These are phyloP conservation scores for Candida maesae DNA, from an alignment of 805 yeast species.

Conservation along the genomic window DNA sequence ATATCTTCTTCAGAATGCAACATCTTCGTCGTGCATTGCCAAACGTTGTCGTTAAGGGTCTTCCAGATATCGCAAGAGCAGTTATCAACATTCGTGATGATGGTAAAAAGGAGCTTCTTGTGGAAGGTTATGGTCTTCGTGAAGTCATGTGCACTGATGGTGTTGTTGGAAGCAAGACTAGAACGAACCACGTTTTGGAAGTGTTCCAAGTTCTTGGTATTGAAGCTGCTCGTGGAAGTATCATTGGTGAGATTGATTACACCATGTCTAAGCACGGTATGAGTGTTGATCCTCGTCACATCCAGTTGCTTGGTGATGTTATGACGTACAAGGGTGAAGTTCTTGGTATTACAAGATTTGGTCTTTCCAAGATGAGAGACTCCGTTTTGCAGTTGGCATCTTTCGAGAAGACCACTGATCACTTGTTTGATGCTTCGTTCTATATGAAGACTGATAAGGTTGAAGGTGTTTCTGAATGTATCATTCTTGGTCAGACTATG, in stretches of 20 bases:
- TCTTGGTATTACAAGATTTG: slow-evolving; percentile 96
- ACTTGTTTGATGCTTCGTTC: slow-evolving; percentile 95
- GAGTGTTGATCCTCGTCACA: slow-evolving; percentile 99
- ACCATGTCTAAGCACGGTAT: slow-evolving; percentile 99
- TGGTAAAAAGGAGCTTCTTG: slow-evolving; percentile 83
- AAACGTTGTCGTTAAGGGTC: slow-evolving; percentile 86
- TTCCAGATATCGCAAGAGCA: slow-evolving; percentile 88
- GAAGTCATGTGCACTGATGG: slow-evolving; percentile 98
- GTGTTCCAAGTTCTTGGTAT: slow-evolving; percentile 88
- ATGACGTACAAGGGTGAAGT: slow-evolving; percentile 99
- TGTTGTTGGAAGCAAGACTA: slow-evolving; percentile 80
- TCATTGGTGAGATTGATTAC: slow-evolving; percentile 90
- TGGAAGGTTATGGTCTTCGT: slow-evolving; percentile 95
- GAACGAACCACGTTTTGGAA: slow-evolving; percentile 90
- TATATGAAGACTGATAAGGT: slow-evolving; percentile 94
- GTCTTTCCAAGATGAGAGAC: slow-evolving; percentile 97
- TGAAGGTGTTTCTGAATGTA: slow-evolving; percentile 98
- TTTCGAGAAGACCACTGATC: slow-evolving; percentile 97
- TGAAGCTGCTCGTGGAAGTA: slow-evolving; percentile 94
- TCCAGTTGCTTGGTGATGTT: slow-evolving; percentile 94
- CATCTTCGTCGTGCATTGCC: slow-evolving; percentile 83
- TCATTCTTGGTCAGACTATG: slow-evolving; percentile 97
- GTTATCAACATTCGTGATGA: slow-evolving; percentile 90
- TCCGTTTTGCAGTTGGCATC: slow-evolving; percentile 95
- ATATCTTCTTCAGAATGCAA: slow-evolving; percentile 85